Evolutionary conservation across 371 early-diverging fungal genomes (phyloP).

Genomic region (Fennellomyces sp.): DNA sequence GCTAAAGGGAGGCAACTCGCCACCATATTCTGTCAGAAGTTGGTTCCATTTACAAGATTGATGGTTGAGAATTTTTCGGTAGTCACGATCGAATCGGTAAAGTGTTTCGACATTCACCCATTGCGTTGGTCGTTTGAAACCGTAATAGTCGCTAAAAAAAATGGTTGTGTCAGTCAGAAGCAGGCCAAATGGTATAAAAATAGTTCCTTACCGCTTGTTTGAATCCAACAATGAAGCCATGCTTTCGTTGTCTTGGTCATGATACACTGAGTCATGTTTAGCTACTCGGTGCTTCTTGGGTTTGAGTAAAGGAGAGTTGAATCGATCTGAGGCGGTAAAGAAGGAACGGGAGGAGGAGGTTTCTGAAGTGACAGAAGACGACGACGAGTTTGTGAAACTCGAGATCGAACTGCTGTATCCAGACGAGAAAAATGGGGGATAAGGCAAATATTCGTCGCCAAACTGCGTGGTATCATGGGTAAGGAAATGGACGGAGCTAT

Average conservation of each 20-base stretch:
- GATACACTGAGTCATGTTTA: neutral
- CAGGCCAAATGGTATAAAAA: neutral
- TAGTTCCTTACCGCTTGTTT: neutral
- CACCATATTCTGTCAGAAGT: constrained; percentile 56
- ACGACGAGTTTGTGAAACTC: neutral
- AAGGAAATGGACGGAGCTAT: constrained; percentile 3
- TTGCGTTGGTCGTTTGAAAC: constrained; percentile 65
- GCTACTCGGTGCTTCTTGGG: neutral
- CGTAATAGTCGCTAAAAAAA: constrained; percentile 60
- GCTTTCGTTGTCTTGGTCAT: neutral
- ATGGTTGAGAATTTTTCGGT: constrained; percentile 59
- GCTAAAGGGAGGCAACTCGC: constrained; percentile 56
- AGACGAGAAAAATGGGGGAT: constrained; percentile 1
- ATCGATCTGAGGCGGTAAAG: neutral
- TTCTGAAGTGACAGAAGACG: neutral
- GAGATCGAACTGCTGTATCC: neutral
- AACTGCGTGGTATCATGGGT: neutral
- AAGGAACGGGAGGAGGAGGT: neutral
- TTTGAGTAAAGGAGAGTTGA: neutral
- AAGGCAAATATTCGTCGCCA: constrained; percentile 10
- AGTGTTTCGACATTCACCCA: constrained; percentile 61
- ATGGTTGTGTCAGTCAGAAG: neutral
- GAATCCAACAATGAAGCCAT: neutral
- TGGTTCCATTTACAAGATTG: constrained; percentile 65
- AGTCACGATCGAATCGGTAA: constrained; percentile 56